Conservation (phyloP, 1,284 basidiomycete species). For the Leccinum pseudoinsigne region DNA sequence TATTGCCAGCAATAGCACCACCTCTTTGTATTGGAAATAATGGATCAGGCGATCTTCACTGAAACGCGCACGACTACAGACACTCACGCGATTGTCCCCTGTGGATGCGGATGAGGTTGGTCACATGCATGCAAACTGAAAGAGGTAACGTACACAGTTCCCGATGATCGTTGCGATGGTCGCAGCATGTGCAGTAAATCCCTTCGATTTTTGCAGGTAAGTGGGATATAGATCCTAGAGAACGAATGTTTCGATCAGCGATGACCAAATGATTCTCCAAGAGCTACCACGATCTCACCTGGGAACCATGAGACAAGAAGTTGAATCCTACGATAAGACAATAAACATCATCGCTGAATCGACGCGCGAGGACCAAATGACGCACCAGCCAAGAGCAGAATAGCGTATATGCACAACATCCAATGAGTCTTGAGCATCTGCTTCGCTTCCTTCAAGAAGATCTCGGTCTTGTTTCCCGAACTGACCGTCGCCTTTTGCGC, state of each 20-base stretch:
- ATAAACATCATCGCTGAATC: not conserved
- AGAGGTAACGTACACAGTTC: conserved; percentile 69
- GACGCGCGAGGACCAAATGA: conserved; percentile 4
- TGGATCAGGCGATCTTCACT: not conserved
- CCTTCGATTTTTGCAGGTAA: conserved; percentile 68
- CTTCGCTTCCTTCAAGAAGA: conserved; percentile 73
- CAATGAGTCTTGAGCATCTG: conserved; percentile 86
- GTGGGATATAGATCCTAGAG: conserved; percentile 75
- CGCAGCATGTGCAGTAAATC: conserved; percentile 57
- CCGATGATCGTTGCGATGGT: conserved; percentile 91
- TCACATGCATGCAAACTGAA: conserved; percentile 54
- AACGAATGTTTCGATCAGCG: conserved; percentile 8
- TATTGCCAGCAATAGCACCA: conserved; percentile 76
- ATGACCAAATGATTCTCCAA: conserved; percentile 56
- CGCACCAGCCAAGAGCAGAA: conserved; percentile 77
- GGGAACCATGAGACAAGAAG: conserved; percentile 89
- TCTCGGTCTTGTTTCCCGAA: conserved; percentile 57
- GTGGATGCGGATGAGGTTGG: conserved; percentile 43
- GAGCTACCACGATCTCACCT: conserved; percentile 35
- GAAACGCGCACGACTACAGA: not conserved
- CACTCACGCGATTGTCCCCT: conserved; percentile 71
- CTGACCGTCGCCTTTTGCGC: conserved; percentile 42
- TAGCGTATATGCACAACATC: conserved; percentile 83
- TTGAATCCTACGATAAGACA: conserved; percentile 68
- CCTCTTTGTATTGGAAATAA: conserved; percentile 46